Percentiles rank a stretch among this genome's conserved stretches.
Conservation (phyloP, 208 protist species). For the Trypanosoma congolense region DNA sequence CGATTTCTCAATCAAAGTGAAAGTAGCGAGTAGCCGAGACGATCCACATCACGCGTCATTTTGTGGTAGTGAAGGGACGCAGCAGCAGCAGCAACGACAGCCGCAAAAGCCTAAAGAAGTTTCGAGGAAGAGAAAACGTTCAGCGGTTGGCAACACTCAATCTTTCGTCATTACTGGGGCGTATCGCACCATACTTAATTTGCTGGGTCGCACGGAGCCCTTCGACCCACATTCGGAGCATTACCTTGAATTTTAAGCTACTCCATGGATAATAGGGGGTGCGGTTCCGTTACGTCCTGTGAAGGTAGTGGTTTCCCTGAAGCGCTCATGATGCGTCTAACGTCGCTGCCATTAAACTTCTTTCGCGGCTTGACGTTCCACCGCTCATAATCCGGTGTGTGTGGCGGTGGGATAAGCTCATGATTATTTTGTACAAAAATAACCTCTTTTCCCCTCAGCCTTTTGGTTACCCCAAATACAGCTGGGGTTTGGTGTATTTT, state of each 20-base stretch:
- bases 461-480: too few relatives aligned
- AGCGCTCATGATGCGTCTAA: too few relatives aligned
- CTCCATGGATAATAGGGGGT: background rate
- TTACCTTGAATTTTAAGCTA: constrained; percentile 64
- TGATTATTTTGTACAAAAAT: too few relatives aligned
- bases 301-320: too few relatives aligned
- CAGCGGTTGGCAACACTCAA: constrained; percentile 6
- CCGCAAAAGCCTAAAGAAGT: background rate
- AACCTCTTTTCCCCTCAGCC: too few relatives aligned
- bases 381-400: too few relatives aligned
- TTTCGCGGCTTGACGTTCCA: too few relatives aligned
- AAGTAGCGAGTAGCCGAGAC: constrained; percentile 21
- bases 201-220: constrained; percentile 61
- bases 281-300: too few relatives aligned
- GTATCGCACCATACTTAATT: constrained; percentile 41
- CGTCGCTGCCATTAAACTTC: too few relatives aligned
- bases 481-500: too few relatives aligned
- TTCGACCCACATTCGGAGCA: constrained; percentile 51
- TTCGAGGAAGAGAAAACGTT: constrained; percentile 5
- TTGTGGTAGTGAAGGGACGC: background rate
- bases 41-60: background rate
- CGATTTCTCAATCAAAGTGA: constrained; percentile 66
- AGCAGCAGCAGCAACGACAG: background rate
- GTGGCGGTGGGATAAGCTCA: too few relatives aligned
- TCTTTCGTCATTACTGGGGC: constrained; percentile 46